Conservation (phyloP, 2,329 filamentous ascomycete genomes). For the Lachnellula willkommii region DNA sequence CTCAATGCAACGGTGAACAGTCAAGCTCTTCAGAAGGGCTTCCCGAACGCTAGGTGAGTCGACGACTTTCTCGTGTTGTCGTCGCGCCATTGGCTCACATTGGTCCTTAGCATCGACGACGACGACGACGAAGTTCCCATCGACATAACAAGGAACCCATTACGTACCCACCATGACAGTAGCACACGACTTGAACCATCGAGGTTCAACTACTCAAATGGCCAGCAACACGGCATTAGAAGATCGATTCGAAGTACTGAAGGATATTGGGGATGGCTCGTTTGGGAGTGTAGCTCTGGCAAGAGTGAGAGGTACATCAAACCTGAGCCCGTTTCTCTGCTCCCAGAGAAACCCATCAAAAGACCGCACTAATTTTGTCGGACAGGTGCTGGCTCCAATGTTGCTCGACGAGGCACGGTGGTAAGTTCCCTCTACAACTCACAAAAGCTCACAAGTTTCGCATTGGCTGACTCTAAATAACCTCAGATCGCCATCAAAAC, state of each 20-base stretch:
- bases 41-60: too few relatives aligned
- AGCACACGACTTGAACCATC: conserved; percentile 65
- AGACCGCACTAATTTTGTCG: too few relatives aligned
- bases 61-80: background rate
- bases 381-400: conserved; percentile 65
- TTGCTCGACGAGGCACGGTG: conserved; percentile 86
- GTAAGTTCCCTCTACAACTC: conserved; percentile 51
- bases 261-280: conserved; percentile 97
- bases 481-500: conserved; percentile 93
- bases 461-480: conserved; percentile 12
- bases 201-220: conserved; percentile 51
- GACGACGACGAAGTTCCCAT: conserved; percentile 12
- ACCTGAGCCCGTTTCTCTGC: too few relatives aligned
- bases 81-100: background rate
- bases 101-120: conserved; percentile 13
- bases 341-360: too few relatives aligned
- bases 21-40: too few relatives aligned
- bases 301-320: conserved; percentile 63
- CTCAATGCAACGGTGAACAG: too few relatives aligned
- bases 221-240: conserved; percentile 60
- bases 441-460: background rate
- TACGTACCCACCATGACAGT: conserved; percentile 61
- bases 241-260: conserved; percentile 93
- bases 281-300: conserved; percentile 94
- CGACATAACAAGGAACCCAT: conserved; percentile 2